Evolutionary conservation across 2,329 filamentous ascomycete species (phyloP), one percentile per base, ranked within the genome.

Genomic region (Myotisia sp.): DNA sequence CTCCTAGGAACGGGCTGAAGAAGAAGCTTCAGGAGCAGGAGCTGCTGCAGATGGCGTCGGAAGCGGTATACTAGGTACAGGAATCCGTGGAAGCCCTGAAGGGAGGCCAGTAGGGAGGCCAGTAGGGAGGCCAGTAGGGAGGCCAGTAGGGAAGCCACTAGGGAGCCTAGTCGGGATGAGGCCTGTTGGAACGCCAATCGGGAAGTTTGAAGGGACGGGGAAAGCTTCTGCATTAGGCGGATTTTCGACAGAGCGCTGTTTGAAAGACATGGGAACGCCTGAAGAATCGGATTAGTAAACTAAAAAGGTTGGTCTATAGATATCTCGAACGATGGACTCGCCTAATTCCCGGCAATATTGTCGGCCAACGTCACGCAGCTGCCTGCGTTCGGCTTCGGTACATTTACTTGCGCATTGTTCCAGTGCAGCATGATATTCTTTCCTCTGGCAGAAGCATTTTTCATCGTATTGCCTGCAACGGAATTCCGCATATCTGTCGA

Each of bases 221-320:
- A 64, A 31, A 63, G 53, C 36, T 61, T 62, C 45, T 62, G 56
- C 7, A 55, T 35, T n/a, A 14, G 24, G 13, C 7, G 10, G 13
- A 8, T 32, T 13, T 5, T 19, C 29, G 13, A 14, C n/a, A 23
- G 19, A 6, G n/a, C 18, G 19, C 1, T 12, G 19, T 3, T 13
- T 26, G 3, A 4, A 26, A 4, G n/a, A n/a, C n/a, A n/a, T n/a
- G 4, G 23, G 23, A 12, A 12, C 10, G 3, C 10, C 13, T 26
- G 13, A 10, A n/a, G n/a, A n/a, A n/a, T n/a, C n/a, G n/a, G n/a
- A n/a, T n/a, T n/a, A n/a, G n/a, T n/a, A n/a, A n/a, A n/a, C n/a
- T n/a, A n/a, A n/a, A n/a, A n/a, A n/a, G n/a, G n/a, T n/a, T n/a
- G n/a, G n/a, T n/a, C n/a, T n/a, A n/a, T n/a, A n/a, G n/a, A n/a